A percentile compares a stretch with the other conserved stretches of the same genome.
phyloP scores from a whole-genome alignment of 768 basidiomycete species.

The Obba rivulosa region DNA sequence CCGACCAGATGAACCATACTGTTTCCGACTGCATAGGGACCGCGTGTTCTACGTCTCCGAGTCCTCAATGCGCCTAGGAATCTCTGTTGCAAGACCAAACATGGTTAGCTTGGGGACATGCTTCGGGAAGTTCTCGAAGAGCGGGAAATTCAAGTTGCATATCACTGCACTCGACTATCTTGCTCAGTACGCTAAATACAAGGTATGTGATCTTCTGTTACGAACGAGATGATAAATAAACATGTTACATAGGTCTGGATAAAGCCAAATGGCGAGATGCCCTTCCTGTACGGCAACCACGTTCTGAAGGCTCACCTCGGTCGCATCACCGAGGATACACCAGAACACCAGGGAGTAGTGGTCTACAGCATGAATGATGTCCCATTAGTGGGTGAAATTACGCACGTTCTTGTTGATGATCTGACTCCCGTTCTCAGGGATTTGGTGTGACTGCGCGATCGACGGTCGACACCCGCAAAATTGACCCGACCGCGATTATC shows the following conservation, averaged over 20 bases:
- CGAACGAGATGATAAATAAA: not conserved
- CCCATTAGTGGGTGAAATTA: conserved; percentile 61
- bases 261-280: conserved; percentile 99
- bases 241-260: conserved; percentile 78
- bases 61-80: conserved; percentile 86
- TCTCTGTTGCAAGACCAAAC: conserved; percentile 88
- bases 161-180: conserved; percentile 90
- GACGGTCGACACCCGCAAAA: conserved; percentile 92
- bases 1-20: conserved; percentile 89
- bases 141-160: conserved; percentile 96
- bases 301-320: conserved; percentile 98
- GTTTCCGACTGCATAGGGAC: conserved; percentile 92
- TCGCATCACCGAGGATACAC: conserved; percentile 96
- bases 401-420: conserved; percentile 1
- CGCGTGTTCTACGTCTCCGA: conserved; percentile 97
- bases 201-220: conserved; percentile 44
- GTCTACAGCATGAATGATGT: conserved; percentile 95
- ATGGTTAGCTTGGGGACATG: conserved; percentile 93
- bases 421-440: conserved; percentile 48
- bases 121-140: conserved; percentile 96
- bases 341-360: conserved; percentile 97
- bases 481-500: conserved; percentile 95
- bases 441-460: conserved; percentile 97
- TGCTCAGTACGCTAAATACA: conserved; percentile 96
- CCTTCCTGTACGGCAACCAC: conserved; percentile 98